Evolutionary conservation across 352 stramenopile species (phyloP).

Genomic region (Ophiocytium majus): DNA sequence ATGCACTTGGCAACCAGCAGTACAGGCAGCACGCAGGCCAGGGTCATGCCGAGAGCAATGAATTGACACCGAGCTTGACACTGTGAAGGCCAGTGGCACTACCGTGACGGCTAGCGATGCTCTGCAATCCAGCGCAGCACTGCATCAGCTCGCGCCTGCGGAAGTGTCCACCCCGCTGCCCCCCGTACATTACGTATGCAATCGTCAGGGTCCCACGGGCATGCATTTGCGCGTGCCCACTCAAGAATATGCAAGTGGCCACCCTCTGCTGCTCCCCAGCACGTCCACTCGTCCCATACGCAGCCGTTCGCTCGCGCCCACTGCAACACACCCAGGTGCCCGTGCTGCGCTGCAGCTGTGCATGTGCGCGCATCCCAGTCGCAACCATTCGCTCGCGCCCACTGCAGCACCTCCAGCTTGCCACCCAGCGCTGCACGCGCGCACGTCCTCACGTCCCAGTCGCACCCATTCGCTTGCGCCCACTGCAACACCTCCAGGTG

Average conservation of each 20-base stretch:
- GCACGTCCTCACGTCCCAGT: neutral
- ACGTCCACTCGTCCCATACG: neutral
- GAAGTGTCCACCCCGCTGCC: too few relatives aligned
- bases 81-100: too few relatives aligned
- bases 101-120: too few relatives aligned
- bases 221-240: conserved; percentile 5
- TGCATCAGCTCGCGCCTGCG: too few relatives aligned
- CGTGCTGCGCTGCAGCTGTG: neutral
- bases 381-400: neutral
- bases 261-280: neutral
- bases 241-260: conserved; percentile 16
- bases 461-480: neutral
- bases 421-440: neutral
- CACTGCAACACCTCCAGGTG: neutral
- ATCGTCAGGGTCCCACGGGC: conserved; percentile 19
- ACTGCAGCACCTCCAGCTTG: neutral
- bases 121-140: too few relatives aligned
- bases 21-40: too few relatives aligned
- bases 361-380: neutral
- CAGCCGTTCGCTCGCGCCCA: conserved; percentile 15
- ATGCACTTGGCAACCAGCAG: too few relatives aligned
- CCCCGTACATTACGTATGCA: too few relatives aligned
- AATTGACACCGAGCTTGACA: too few relatives aligned
- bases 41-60: too few relatives aligned
- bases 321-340: conserved; percentile 14